phyloP scores from a whole-genome alignment of 2,329 filamentous ascomycete species.

The Cladosporium halotolerans region DNA sequence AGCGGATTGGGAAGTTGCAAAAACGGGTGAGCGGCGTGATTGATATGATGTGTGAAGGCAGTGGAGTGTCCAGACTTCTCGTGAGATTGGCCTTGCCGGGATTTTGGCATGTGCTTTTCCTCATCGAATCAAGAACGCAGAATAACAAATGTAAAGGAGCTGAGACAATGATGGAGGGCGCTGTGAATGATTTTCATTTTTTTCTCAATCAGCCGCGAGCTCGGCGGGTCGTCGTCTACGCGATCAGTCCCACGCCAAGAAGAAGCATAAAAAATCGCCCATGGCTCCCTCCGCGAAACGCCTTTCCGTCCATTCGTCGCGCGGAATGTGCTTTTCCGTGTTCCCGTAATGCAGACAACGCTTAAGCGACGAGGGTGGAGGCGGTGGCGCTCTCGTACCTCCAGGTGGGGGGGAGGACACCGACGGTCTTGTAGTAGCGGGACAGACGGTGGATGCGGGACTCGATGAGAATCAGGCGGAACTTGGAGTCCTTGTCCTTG shows the following conservation, averaged over 20 bases:
- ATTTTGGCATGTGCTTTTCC: too few species aligned
- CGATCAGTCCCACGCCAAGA: conserved; percentile 6
- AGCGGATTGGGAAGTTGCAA: too few species aligned
- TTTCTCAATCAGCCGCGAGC: conserved; percentile 8
- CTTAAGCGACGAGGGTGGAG: conserved; percentile 87
- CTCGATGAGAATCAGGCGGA: conserved; percentile 99
- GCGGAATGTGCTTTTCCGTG: conserved; percentile 3
- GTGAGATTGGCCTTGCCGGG: not conserved
- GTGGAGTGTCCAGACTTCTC: not conserved
- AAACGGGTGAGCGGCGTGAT: too few species aligned
- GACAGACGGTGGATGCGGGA: conserved; percentile 99
- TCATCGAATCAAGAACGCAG: not conserved
- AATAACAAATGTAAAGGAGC: not conserved
- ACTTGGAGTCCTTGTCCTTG: conserved; percentile 99
- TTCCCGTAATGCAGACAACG: conserved; percentile 19
- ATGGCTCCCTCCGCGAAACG: conserved; percentile 8
- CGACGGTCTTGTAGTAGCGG: conserved; percentile 98
- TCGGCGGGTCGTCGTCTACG: conserved; percentile 9
- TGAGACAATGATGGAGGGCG: conserved; percentile 9
- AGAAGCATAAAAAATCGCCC: conserved; percentile 11
- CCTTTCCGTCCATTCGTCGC: conserved; percentile 1
- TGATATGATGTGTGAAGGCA: too few species aligned
- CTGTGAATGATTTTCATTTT: conserved; percentile 12
- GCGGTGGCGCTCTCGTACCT: conserved; percentile 98
- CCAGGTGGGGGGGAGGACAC: conserved; percentile 83